Percentiles rank a stretch among this genome's conserved stretches.
Evolutionary conservation across 2,329 filamentous ascomycete genomes (phyloP).

Genomic region (Neonectria punicea): DNA sequence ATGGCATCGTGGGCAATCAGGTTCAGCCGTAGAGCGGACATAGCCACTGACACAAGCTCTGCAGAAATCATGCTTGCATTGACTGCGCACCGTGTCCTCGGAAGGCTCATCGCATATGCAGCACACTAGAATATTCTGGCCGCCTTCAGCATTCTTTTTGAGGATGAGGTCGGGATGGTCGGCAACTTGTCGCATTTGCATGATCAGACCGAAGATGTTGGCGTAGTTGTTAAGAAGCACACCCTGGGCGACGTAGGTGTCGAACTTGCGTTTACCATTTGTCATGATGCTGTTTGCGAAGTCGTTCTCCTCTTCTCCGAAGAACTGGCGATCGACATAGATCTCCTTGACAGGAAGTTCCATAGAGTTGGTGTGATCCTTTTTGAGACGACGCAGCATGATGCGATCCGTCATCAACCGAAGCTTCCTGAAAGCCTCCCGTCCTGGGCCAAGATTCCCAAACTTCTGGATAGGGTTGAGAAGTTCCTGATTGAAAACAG

Average conservation of each 20-base stretch:
- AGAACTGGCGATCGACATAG: constrained; percentile 92
- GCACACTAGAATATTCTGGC: constrained; percentile 91
- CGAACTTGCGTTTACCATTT: constrained; percentile 86
- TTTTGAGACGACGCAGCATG: constrained; percentile 95
- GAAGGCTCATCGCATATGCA: constrained; percentile 96
- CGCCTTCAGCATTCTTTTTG: constrained; percentile 85
- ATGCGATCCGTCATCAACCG: constrained; percentile 90
- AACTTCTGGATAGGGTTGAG: constrained; percentile 81
- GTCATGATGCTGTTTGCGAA: constrained; percentile 97
- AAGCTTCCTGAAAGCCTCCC: constrained; percentile 80
- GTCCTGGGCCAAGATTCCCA: constrained; percentile 70
- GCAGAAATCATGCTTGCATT: constrained; percentile 84
- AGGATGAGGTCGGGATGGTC: constrained; percentile 95
- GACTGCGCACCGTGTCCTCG: constrained; percentile 91
- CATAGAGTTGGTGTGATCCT: constrained; percentile 93
- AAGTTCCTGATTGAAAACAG: constrained; percentile 92
- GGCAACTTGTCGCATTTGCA: constrained; percentile 98
- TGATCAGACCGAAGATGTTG: constrained; percentile 98
- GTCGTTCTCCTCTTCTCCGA: constrained; percentile 94
- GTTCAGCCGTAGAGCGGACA: constrained; percentile 78
- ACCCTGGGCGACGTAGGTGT: constrained; percentile 94
- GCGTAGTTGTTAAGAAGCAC: constrained; percentile 98
- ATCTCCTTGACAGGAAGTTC: constrained; percentile 96
- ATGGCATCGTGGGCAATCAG: constrained; percentile 91
- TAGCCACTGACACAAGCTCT: constrained; percentile 60